Conservation (phyloP, 1,284 basidiomycete genomes). For the Leccinum subfulvum region DNA sequence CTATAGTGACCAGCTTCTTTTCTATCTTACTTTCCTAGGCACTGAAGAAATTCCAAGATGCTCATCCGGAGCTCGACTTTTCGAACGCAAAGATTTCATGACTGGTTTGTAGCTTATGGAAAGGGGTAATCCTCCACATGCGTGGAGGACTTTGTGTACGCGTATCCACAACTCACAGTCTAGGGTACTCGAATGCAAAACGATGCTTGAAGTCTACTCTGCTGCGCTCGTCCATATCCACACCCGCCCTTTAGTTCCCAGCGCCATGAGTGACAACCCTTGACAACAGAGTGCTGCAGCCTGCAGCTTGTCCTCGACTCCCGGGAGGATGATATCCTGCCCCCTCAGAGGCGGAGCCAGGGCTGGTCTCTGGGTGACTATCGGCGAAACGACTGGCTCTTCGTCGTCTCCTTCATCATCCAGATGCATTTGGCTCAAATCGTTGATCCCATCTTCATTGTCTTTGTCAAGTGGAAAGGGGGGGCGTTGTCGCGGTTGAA, state of each 20-base stretch:
- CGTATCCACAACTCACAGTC: neutral
- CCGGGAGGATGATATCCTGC: conserved; percentile 23
- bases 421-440: conserved; percentile 22
- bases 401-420: conserved; percentile 33
- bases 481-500: conserved; percentile 37
- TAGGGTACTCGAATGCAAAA: conserved; percentile 1
- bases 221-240: conserved; percentile 29
- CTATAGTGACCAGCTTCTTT: neutral
- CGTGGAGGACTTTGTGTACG: neutral
- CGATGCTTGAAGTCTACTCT: conserved; percentile 13
- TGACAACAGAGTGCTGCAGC: conserved; percentile 42
- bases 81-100: conserved; percentile 86
- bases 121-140: neutral
- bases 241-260: conserved; percentile 23
- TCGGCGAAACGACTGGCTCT: conserved; percentile 9
- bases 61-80: conserved; percentile 94
- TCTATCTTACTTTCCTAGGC: conserved; percentile 46
- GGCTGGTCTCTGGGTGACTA: conserved; percentile 2
- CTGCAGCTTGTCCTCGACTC: conserved; percentile 24
- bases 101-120: conserved; percentile 7
- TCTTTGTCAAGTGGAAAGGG: conserved; percentile 23
- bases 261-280: conserved; percentile 41
- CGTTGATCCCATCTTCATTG: conserved; percentile 15
- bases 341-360: conserved; percentile 24
- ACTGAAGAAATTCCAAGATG: conserved; percentile 84